Evolutionary conservation across 2,329 filamentous ascomycete genomes (phyloP).

Genomic region (Pseudophaeomoniella oleicola): DNA sequence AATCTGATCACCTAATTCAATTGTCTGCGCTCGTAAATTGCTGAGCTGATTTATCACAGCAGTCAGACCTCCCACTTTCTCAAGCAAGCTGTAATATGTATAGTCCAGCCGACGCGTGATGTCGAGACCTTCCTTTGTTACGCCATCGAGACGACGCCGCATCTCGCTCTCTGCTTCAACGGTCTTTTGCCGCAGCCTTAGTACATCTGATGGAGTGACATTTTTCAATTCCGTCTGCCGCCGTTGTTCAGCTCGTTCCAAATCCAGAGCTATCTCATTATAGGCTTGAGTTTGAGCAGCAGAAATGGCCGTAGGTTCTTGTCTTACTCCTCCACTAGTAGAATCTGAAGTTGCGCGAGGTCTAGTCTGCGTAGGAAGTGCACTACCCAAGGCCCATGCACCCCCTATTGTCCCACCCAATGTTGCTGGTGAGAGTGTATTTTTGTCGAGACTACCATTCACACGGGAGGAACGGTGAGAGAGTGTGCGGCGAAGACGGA

Average conservation of each 20-base stretch:
- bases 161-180: conserved; percentile 9
- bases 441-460: not conserved
- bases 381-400: too few relatives aligned
- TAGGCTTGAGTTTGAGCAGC: not conserved
- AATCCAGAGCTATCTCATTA: not conserved
- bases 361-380: too few relatives aligned
- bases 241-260: not conserved
- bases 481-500: not conserved
- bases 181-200: not conserved
- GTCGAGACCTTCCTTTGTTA: conserved; percentile 16
- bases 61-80: conserved; percentile 25
- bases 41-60: conserved; percentile 26
- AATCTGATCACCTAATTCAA: conserved; percentile 22
- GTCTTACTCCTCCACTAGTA: not conserved
- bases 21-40: conserved; percentile 21
- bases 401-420: not conserved
- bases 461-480: not conserved
- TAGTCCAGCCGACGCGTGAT: conserved; percentile 31
- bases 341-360: conserved; percentile 1
- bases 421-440: not conserved
- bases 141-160: conserved; percentile 6
- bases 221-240: not conserved
- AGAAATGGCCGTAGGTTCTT: not conserved
- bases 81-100: conserved; percentile 32
- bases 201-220: not conserved